Conservation (phyloP, 176 grass and related monocot species). For the Oryza coarctata region DNA sequence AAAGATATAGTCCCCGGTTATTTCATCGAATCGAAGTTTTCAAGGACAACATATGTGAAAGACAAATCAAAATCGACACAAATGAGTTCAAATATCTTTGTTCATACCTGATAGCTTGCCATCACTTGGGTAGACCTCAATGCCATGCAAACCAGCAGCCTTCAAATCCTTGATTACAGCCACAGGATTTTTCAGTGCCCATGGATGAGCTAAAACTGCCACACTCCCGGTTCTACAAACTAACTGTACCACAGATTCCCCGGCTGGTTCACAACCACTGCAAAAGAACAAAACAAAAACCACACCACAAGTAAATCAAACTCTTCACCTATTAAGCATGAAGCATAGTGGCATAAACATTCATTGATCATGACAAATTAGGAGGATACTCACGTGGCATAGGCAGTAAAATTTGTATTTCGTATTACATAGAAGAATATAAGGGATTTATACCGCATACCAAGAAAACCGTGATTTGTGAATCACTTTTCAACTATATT, state of each 20-base stretch:
- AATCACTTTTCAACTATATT: no score
- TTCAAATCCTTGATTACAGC: slow-evolving; percentile 58
- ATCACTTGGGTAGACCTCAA: slow-evolving; percentile 65
- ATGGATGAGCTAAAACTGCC: slow-evolving; percentile 78
- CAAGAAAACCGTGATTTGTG: no score
- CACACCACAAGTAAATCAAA: background rate
- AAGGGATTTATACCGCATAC: no score
- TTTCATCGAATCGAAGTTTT: background rate
- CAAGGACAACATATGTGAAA: background rate
- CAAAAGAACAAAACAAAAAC: slow-evolving; percentile 16
- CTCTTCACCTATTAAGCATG: background rate
- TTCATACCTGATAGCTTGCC: slow-evolving; percentile 75
- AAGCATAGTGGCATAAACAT: background rate
- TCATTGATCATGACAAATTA: background rate
- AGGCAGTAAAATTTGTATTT: no score
- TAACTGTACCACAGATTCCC: slow-evolving; percentile 56
- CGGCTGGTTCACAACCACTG: slow-evolving; percentile 61
- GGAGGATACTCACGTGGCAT: slow-evolving; percentile 59
- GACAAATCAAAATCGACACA: background rate
- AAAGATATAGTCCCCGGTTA: background rate
- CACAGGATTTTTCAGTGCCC: slow-evolving; percentile 72
- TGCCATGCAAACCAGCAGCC: slow-evolving; percentile 61
- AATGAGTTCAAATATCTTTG: background rate
- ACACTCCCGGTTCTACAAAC: slow-evolving; percentile 59
- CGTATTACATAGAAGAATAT: background rate